Evolutionary conservation across 352 stramenopile species (phyloP), one percentile per base, ranked within the genome.

Genomic region (Phytophthora sp.): DNA sequence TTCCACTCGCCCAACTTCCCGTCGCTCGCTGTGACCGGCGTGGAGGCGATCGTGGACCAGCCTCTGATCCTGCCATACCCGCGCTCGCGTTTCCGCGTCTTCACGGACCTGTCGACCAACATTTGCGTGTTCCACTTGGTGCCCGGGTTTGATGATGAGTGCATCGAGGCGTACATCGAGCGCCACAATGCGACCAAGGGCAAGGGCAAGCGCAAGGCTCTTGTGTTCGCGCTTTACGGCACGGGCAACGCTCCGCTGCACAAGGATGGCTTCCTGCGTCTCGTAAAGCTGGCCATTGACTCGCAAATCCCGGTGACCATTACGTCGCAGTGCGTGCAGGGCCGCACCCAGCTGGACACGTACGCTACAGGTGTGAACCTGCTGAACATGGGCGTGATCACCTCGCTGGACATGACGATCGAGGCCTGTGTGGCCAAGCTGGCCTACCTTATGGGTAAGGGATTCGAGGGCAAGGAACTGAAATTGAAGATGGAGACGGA

Each of bases 1-100:
- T 99, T 99, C 87, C 93, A 98, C 64, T 98, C 91, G 51, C 96
- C 96, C 26, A 99, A 99, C 74, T 96, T 98, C 61, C 91, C 95
- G 20, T 83, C 92, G 5, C 77, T 99, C 13, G 96, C 95, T 12
- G 87, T 79, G 13, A 96, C 98, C n/a, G 96, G 94, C 23, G 94
- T 98, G 17, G 91, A 91, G 49, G 97, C 98, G 37, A 88, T 92
- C 5, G 86, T 97, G 43, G 92, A 97, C 63, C 82, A 96, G 44
- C 83, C 94, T 52, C 56, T 98, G 10, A 85, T 96, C 50, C 72
- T 97, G 38, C 89, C 91, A 27, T 96, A 96, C 56, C 86, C 96
- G 20, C 80, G 84, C n/a, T 82, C 86, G 5, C 76, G 86, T 39
- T 96, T 98, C 65, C 79, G 82, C 35, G 75, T 97, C 12, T 95